Evolutionary conservation across 2,329 filamentous ascomycete genomes (phyloP).

Genomic region (Stagonosporopsis rhizophila): DNA sequence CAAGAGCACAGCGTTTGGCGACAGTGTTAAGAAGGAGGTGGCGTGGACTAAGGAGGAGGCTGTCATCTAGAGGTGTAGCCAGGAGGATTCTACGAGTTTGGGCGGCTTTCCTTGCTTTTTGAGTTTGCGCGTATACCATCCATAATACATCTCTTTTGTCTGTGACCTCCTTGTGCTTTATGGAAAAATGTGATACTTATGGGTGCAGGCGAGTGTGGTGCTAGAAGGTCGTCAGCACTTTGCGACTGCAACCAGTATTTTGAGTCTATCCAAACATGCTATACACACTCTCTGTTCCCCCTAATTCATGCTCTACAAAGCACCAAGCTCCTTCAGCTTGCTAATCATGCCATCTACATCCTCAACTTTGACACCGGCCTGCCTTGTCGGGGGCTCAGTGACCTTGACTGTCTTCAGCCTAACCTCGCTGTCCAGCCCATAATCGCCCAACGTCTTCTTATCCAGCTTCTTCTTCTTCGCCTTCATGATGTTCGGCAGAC

Average conservation of each 20-base stretch:
- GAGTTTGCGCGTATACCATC: not conserved
- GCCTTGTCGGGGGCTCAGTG: slow-evolving; percentile 80
- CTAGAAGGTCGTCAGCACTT: not conserved
- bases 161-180: too few species aligned
- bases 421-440: slow-evolving; percentile 73
- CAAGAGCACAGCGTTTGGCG: slow-evolving; percentile 21
- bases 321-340: slow-evolving; percentile 96
- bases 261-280: slow-evolving; percentile 3
- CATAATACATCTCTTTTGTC: not conserved
- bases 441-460: slow-evolving; percentile 84
- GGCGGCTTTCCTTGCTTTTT: not conserved
- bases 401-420: slow-evolving; percentile 92
- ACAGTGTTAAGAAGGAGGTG: slow-evolving; percentile 35
- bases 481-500: slow-evolving; percentile 99
- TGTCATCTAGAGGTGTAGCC: slow-evolving; percentile 17
- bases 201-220: too few species aligned
- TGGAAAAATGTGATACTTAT: too few species aligned
- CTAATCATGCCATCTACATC: slow-evolving; percentile 93
- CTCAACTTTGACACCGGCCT: slow-evolving; percentile 96
- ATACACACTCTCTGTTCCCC: not conserved
- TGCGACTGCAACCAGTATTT: not conserved
- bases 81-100: too few species aligned
- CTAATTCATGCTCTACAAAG: slow-evolving; percentile 65
- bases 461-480: slow-evolving; percentile 99
- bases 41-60: slow-evolving; percentile 37